Conservation (phyloP, 2,329 filamentous ascomycete genomes). For the Apiospora phragmitis region DNA sequence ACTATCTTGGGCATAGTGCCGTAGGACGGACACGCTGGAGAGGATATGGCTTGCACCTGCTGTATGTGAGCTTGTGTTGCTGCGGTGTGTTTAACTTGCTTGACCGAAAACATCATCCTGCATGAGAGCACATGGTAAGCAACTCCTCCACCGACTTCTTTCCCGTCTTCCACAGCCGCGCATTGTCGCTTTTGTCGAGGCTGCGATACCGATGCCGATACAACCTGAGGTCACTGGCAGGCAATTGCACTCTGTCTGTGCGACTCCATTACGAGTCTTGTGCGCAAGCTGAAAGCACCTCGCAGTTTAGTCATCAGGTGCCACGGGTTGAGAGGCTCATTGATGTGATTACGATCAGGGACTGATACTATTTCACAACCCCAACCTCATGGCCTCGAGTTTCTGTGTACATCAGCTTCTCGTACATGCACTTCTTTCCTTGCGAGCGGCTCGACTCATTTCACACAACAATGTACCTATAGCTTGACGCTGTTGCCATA, state of each 20-base stretch:
- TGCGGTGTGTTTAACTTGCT: neutral
- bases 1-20: neutral
- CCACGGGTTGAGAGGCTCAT: neutral
- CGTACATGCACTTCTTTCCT: neutral
- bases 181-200: neutral
- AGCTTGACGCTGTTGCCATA: neutral
- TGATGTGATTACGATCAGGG: neutral
- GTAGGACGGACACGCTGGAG: neutral
- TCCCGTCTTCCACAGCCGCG: neutral
- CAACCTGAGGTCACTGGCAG: neutral
- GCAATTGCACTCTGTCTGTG: neutral
- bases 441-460: neutral
- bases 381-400: neutral
- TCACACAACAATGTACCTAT: neutral
- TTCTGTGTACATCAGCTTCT: neutral
- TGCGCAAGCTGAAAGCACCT: neutral
- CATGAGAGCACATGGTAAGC: neutral
- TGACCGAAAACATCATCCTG: neutral
- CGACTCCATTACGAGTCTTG: neutral
- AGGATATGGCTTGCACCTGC: neutral
- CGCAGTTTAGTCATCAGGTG: neutral
- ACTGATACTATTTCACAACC: neutral
- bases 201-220: neutral
- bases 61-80: neutral
- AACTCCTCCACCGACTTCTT: neutral